These are phyloP conservation scores for Borovskyia barvae DNA, from an alignment of 208 protist genomes.

Conservation along the genomic window DNA sequence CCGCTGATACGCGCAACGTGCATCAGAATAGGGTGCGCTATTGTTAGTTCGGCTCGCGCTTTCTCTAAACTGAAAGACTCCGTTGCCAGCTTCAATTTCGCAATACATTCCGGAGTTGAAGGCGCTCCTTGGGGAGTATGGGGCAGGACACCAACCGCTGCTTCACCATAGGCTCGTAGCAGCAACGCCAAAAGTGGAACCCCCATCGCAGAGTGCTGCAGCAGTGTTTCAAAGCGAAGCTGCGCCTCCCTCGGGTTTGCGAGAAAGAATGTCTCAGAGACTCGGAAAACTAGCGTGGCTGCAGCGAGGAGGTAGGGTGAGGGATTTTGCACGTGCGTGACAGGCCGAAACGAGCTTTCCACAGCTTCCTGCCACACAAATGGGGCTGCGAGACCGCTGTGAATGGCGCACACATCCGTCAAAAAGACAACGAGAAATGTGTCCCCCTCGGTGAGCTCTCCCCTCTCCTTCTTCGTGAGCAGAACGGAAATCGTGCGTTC, in stretches of 20 bases:
- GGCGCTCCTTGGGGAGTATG: background rate
- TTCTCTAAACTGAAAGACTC: background rate
- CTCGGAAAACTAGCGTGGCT: background rate
- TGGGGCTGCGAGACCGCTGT: constrained; percentile 8
- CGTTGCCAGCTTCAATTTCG: constrained; percentile 5
- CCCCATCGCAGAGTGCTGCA: constrained; percentile 20
- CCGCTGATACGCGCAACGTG: constrained; percentile 23
- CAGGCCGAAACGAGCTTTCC: constrained; percentile 5
- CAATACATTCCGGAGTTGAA: constrained; percentile 11
- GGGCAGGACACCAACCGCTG: constrained; percentile 8
- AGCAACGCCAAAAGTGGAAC: constrained; percentile 38
- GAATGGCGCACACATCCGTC: constrained; percentile 13
- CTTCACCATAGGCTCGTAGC: constrained; percentile 48
- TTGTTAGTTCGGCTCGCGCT: constrained; percentile 1
- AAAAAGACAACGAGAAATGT: too few species aligned
- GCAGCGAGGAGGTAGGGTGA: background rate
- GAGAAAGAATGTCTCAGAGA: constrained; percentile 22
- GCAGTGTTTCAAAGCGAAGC: constrained; percentile 4
- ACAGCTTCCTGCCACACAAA: constrained; percentile 9
- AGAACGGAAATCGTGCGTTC: too few species aligned
- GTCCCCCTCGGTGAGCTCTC: too few species aligned
- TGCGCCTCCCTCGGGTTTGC: background rate
- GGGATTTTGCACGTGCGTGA: background rate
- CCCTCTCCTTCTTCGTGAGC: too few species aligned
- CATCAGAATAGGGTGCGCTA: constrained; percentile 23